phyloP scores from a whole-genome alignment of 2,329 filamentous ascomycete species.

The Talaromyces verruculosus region DNA sequence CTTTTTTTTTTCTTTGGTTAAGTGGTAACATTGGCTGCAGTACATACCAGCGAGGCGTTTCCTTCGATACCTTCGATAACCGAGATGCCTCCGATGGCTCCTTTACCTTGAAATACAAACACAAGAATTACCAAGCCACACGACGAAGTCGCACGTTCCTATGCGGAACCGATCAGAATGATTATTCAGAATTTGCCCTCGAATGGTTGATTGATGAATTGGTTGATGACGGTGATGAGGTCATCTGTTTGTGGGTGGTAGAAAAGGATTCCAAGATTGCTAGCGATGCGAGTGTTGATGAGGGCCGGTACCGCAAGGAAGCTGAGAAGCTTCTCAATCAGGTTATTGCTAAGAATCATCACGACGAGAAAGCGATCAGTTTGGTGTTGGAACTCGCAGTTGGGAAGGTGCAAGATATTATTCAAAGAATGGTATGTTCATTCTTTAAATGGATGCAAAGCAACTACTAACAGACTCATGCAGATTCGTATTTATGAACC shows the following conservation, averaged over 20 bases:
- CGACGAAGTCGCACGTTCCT: constrained; percentile 84
- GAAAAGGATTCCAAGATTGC: constrained; percentile 76
- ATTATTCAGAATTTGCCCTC: constrained; percentile 87
- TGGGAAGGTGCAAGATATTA: constrained; percentile 85
- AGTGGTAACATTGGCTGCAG: constrained; percentile 35
- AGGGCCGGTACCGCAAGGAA: constrained; percentile 71
- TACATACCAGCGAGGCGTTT: constrained; percentile 66
- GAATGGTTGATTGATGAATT: constrained; percentile 91
- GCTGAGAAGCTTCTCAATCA: constrained; percentile 71
- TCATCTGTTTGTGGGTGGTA: constrained; percentile 84
- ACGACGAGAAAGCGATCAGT: constrained; percentile 76
- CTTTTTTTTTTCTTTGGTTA: background rate
- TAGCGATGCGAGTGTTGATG: constrained; percentile 60
- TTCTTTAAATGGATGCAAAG: too few relatives aligned
- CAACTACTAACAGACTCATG: constrained; percentile 21
- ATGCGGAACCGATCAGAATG: constrained; percentile 85
- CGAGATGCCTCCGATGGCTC: constrained; percentile 69
- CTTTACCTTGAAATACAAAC: constrained; percentile 79
- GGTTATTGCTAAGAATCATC: constrained; percentile 76
- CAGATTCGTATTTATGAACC: constrained; percentile 91
- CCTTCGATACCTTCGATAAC: constrained; percentile 72
- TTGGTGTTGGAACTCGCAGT: constrained; percentile 83
- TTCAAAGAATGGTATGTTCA: constrained; percentile 75
- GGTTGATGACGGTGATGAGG: constrained; percentile 89
- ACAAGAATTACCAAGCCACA: constrained; percentile 79